Base-by-base conservation (phyloP, 768 basidiomycete species). In the Dioszegia crocea region DNA sequence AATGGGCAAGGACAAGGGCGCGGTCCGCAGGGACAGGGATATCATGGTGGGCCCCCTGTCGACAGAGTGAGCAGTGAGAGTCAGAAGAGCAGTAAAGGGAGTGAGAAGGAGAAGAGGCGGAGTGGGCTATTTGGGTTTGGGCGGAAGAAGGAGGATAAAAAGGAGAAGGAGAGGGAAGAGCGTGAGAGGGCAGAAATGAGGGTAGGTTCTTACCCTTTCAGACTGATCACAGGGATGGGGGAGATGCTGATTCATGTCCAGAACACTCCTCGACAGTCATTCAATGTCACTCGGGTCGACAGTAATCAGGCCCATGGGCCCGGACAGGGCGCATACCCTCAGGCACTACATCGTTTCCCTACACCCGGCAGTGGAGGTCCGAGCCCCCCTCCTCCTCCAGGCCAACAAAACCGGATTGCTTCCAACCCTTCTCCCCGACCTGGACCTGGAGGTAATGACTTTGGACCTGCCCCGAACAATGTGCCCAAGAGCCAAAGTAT, bases 101-200 rank as follows among this genome's bases (percentile, higher is more conserved):
- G 71, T 65, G 47, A 73, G 68, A 54, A 46, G 71, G 47, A 51
- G 65, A 29, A 50, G 47, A 66, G 68, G 51, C 40, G 69, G 44
- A 47, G 65, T 33, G 70, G 71, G 49, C 63, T 73, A 51, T 73
- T 73, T 57, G 68, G 67, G 16, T 53, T 73, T 24, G 65, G 68
- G 10, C 49, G 59, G 33, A 67, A 60, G 21, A 50, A 66, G 46
- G 59, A 52, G 52, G 58, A 62, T 17, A 57, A 55, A 38, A 58
- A 64, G 26, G 57, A 64, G 49, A 60, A 39, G 19, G 21, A 26
- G 21, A 12, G 14, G 26, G 54, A 44, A 45, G 56, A 46, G 30
- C 55, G 33, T 41, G 56, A 33, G 33, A 33, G 26, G 16, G 44
- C 31, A 30, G 51, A 50, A 9, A 50, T 3, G 9, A 31, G 29